These are phyloP conservation scores for Cenchrus americanus DNA, from an alignment of 176 grass and related monocot species.

Conservation along the genomic window DNA sequence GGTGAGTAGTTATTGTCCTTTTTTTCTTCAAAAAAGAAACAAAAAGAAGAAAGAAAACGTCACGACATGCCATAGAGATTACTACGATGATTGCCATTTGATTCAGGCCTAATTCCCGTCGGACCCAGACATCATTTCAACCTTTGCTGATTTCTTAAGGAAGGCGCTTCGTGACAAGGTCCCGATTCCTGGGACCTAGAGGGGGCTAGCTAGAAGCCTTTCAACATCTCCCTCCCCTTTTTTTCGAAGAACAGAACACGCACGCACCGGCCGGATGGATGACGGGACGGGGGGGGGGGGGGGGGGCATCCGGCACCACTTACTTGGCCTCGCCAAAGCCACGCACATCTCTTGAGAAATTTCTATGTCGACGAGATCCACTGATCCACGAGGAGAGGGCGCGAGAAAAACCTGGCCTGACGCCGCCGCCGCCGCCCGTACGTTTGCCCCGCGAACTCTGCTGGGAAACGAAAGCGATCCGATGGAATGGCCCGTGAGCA, in stretches of 20 bases:
- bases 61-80: neutral
- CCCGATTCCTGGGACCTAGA: conserved; percentile 50
- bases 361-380: conserved; percentile 12
- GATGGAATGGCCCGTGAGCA: neutral
- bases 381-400: neutral
- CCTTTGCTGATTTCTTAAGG: conserved; percentile 54
- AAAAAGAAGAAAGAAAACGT: neutral
- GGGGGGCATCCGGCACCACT: conserved; percentile 25
- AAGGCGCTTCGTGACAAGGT: conserved; percentile 38
- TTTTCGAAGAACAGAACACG: neutral
- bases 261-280: neutral
- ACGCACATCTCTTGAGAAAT: neutral
- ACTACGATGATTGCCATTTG: neutral
- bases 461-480: conserved; percentile 37
- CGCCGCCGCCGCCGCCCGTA: neutral
- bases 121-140: conserved; percentile 34
- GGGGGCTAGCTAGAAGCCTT: conserved; percentile 18
- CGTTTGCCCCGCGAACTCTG: conserved; percentile 10
- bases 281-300: neutral
- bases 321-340: conserved; percentile 36
- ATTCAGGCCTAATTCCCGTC: conserved; percentile 27
- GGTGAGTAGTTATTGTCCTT: neutral
- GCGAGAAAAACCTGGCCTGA: no score
- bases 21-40: neutral
- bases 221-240: conserved; percentile 41